A percentile compares a stretch with the other conserved stretches of the same genome.
phyloP scores from a whole-genome alignment of 768 basidiomycete species.

The Saitozyma podzolica region DNA sequence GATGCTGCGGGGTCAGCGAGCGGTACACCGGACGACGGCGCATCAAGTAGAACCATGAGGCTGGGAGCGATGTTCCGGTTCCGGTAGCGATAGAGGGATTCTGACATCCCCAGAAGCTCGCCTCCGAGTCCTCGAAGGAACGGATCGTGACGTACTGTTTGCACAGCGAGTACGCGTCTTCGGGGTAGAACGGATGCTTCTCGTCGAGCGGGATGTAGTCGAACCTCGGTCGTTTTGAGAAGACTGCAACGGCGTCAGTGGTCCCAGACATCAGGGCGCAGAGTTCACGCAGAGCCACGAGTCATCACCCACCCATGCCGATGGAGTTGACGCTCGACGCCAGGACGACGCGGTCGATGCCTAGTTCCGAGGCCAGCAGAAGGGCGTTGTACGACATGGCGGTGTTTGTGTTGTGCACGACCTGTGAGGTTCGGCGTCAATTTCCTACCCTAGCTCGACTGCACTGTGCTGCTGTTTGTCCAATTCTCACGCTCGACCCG shows the following conservation, averaged over 20 bases:
- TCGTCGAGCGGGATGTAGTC: slow-evolving; percentile 46
- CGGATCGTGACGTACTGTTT: slow-evolving; percentile 29
- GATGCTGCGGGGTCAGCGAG: slow-evolving; percentile 49
- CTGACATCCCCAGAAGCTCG: neutral
- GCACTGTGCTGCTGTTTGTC: too few relatives aligned
- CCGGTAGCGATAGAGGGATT: neutral
- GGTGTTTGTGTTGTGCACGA: slow-evolving; percentile 38
- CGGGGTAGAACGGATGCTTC: slow-evolving; percentile 34
- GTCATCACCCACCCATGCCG: slow-evolving; percentile 42
- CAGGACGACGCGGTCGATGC: slow-evolving; percentile 39
- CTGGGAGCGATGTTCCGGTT: neutral
- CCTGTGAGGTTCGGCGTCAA: slow-evolving; percentile 9
- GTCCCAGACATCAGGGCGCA: too few relatives aligned
- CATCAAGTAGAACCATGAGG: neutral
- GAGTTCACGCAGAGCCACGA: too few relatives aligned
- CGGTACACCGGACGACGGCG: neutral
- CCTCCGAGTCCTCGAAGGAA: neutral
- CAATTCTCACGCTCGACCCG: neutral
- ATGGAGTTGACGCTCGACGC: slow-evolving; percentile 45
- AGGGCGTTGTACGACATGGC: slow-evolving; percentile 43
- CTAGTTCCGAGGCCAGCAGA: slow-evolving; percentile 34
- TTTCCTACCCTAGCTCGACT: neutral
- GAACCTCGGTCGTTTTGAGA: slow-evolving; percentile 34
- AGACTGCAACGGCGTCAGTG: slow-evolving; percentile 14
- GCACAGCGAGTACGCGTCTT: slow-evolving; percentile 38